Conservation (phyloP, 2,329 filamentous ascomycete genomes). For the Fusarium acutatum region DNA sequence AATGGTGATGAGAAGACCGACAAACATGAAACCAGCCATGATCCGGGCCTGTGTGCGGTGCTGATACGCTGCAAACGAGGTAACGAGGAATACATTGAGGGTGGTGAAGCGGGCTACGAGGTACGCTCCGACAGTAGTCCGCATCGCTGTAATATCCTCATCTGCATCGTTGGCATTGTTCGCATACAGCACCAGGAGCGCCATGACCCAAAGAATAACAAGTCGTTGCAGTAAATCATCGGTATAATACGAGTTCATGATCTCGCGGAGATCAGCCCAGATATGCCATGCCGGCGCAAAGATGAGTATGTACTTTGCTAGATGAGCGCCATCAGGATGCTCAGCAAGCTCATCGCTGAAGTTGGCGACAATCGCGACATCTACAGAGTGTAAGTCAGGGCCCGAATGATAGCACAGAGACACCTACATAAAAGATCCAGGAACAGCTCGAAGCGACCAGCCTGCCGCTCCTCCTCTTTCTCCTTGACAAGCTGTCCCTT, state of each 20-base stretch:
- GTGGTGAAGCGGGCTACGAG: conserved; percentile 54
- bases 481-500: conserved; percentile 52
- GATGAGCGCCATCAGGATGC: conserved; percentile 52
- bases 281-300: conserved; percentile 60
- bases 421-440: conserved; percentile 56
- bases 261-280: conserved; percentile 58
- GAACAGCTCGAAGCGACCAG: conserved; percentile 59
- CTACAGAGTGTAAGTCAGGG: conserved; percentile 25
- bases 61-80: conserved; percentile 57
- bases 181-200: conserved; percentile 56
- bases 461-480: conserved; percentile 55
- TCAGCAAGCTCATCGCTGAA: conserved; percentile 59
- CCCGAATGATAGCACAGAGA: background rate
- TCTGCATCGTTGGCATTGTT: conserved; percentile 57
- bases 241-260: conserved; percentile 63
- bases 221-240: conserved; percentile 58
- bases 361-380: conserved; percentile 59
- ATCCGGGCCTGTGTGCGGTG: conserved; percentile 56
- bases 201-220: conserved; percentile 61
- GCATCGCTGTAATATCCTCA: conserved; percentile 54
- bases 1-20: conserved; percentile 52
- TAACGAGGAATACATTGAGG: conserved; percentile 51
- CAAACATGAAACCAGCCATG: conserved; percentile 52
- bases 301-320: conserved; percentile 59
- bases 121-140: conserved; percentile 56